Percentiles rank a stretch among this genome's conserved stretches.
phyloP scores from a whole-genome alignment of 768 basidiomycete species.

The Mycena kentingensis region DNA sequence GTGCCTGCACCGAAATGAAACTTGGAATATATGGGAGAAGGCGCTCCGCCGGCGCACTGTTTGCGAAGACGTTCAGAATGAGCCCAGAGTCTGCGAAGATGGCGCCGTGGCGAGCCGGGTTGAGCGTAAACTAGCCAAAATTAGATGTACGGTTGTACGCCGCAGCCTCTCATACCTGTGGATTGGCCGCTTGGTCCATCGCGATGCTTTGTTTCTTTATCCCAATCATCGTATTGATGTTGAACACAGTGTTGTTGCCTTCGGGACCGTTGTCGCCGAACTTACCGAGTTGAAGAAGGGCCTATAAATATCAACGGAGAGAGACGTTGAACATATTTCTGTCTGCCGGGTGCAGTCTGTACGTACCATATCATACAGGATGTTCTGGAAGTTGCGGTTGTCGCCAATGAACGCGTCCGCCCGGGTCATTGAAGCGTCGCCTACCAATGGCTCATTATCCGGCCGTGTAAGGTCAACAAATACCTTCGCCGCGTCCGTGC shows the following conservation, averaged over 20 bases:
- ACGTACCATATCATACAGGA: constrained; percentile 15
- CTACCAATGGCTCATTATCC: constrained; percentile 23
- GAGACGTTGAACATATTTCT: not conserved
- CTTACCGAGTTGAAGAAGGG: constrained; percentile 16
- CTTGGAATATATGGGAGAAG: not conserved
- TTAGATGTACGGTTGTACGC: not conserved
- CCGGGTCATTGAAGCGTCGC: too few species aligned
- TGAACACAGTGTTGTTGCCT: constrained; percentile 17
- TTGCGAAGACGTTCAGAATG: constrained; percentile 16
- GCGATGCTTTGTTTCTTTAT: constrained; percentile 18
- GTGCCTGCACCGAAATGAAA: constrained; percentile 5
- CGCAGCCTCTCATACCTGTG: too few species aligned
- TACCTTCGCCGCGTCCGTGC: constrained; percentile 22
- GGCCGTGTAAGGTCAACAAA: not conserved
- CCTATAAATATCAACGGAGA: constrained; percentile 3
- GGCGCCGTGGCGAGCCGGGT: constrained; percentile 6
- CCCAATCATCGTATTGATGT: constrained; percentile 12
- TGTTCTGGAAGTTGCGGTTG: constrained; percentile 21
- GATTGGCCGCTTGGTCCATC: constrained; percentile 18
- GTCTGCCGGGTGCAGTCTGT: not conserved
- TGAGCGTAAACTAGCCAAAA: constrained; percentile 11
- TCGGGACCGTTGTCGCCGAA: constrained; percentile 16
- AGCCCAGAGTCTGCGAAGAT: constrained; percentile 7
- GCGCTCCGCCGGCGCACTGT: constrained; percentile 8
- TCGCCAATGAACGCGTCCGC: constrained; percentile 23